Base-by-base conservation (phyloP, 2,329 filamentous ascomycete species). In the Phialophora verrucosa region DNA sequence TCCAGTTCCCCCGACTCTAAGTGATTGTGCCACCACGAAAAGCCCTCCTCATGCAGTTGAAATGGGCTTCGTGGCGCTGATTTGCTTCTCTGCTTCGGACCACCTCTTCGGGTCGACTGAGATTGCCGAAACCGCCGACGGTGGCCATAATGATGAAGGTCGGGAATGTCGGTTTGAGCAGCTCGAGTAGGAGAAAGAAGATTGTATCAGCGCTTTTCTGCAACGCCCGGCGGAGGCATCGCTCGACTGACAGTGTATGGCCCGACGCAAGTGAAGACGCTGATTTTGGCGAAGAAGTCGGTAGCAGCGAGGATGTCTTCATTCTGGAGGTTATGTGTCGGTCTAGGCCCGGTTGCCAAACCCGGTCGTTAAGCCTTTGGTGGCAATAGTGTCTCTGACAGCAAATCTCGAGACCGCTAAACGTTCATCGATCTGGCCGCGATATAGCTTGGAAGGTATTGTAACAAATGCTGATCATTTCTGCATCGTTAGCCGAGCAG, bases 231-330 rank as follows among this genome's bases (percentile, higher is more conserved):
- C 27, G 57, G 35, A 42, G n/a, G 44, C 42, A 25, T 63, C 25
- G 59, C 64, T 7, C 51, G 58, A 59, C 59, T 54, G 47, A 70
- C 58, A 14, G 67, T 59, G 27, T 64, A 62, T 29, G 67, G 58
- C 12, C 70, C 67, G 23, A 70, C 67, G 20, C 63, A 62, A 44
- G 58, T 57, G 50, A 71, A 75, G 6, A 68, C 67, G 1, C 75
- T 75, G 14, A 75, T 68, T 2, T 74, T 76, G 53, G 76, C 75
- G 29, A 77, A 69, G 4, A 69, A 63, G 11, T 75, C 67, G 4
- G 74, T 75, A 2, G 75, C 72, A 5, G 75, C 74, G 79, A 86
- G 83, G 0, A 81, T 81, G 12, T 82, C 76, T 6, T 82, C 79
- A 1, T 27, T 66, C 69, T 32, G 63, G 27, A 44, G 65, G 55